Percentiles rank a stretch among this genome's conserved stretches.
Conservation (phyloP, 1,284 basidiomycete species). For the Cutaneotrichosporon sp. region DNA sequence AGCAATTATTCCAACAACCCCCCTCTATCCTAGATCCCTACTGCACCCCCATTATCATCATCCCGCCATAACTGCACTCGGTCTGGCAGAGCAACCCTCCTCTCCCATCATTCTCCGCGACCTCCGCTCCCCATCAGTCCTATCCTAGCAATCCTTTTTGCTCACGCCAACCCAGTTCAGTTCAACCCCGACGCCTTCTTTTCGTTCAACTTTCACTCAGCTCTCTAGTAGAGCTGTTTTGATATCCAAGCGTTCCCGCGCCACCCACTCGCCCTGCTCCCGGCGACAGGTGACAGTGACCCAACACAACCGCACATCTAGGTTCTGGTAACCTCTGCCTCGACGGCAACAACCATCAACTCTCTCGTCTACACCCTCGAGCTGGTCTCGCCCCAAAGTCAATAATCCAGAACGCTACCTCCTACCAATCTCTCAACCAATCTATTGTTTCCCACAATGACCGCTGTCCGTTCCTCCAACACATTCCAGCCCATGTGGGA, state of each 20-base stretch:
- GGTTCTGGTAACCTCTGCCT: slow-evolving; percentile 27
- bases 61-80: not conserved
- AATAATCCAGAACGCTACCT: slow-evolving; percentile 9
- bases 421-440: not conserved
- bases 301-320: slow-evolving; percentile 8
- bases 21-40: not conserved
- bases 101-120: not conserved
- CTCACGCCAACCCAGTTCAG: not conserved
- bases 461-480: slow-evolving; percentile 5
- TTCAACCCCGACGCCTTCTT: slow-evolving; percentile 7
- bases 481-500: slow-evolving; percentile 3
- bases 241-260: slow-evolving; percentile 4
- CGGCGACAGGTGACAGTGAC: slow-evolving; percentile 14
- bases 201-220: slow-evolving; percentile 3
- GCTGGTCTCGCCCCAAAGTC: slow-evolving; percentile 17
- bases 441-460: slow-evolving; percentile 8
- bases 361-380: slow-evolving; percentile 10
- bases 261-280: slow-evolving; percentile 12
- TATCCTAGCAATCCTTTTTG: not conserved
- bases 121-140: not conserved
- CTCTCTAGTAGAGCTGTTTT: slow-evolving; percentile 5
- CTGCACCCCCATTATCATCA: no score
- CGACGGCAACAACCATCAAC: slow-evolving; percentile 14
- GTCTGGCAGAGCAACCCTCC: not conserved
- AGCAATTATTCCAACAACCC: not conserved